A percentile compares a stretch with the other conserved stretches of the same genome.
phyloP scores from a whole-genome alignment of 2,329 filamentous ascomycete species.

The Emydomyces testavorans region DNA sequence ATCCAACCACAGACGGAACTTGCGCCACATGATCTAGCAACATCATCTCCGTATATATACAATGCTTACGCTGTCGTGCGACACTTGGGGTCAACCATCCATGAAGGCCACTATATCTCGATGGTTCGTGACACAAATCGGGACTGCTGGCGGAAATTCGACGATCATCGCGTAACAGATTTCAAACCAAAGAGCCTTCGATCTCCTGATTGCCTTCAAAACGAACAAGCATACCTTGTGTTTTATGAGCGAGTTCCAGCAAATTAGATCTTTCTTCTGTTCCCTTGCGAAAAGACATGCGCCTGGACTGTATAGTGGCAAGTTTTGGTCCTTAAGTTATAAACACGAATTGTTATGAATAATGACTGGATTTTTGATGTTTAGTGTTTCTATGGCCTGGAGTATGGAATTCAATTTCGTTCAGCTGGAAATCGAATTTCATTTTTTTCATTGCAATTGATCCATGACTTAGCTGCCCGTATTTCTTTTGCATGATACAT shows the following conservation, averaged over 20 bases:
- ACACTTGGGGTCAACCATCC: constrained; percentile 57
- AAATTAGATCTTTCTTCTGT: constrained; percentile 22
- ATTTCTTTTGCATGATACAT: too few relatives aligned
- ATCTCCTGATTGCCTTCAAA: constrained; percentile 44
- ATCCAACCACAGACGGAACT: constrained; percentile 20
- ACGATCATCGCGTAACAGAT: constrained; percentile 46
- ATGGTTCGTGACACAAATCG: constrained; percentile 52
- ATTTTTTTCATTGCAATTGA: too few relatives aligned
- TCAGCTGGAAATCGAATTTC: too few relatives aligned
- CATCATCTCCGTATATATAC: constrained; percentile 54
- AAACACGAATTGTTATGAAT: background rate
- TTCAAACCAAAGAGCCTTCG: constrained; percentile 45
- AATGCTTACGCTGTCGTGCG: constrained; percentile 77
- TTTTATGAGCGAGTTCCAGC: constrained; percentile 47
- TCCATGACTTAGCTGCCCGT: too few relatives aligned
- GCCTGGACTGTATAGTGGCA: background rate
- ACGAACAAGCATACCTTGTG: constrained; percentile 54
- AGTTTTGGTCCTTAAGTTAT: background rate
- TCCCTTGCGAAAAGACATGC: background rate
- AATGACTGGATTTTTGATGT: constrained; percentile 1
- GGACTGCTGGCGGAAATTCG: constrained; percentile 50
- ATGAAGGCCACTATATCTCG: constrained; percentile 69
- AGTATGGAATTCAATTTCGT: too few relatives aligned
- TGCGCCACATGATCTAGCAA: constrained; percentile 22
- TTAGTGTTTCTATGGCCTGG: too few relatives aligned